These are phyloP conservation scores for Bondarzewia mesenterica DNA, from an alignment of 1,284 basidiomycete genomes.

Conservation along the genomic window DNA sequence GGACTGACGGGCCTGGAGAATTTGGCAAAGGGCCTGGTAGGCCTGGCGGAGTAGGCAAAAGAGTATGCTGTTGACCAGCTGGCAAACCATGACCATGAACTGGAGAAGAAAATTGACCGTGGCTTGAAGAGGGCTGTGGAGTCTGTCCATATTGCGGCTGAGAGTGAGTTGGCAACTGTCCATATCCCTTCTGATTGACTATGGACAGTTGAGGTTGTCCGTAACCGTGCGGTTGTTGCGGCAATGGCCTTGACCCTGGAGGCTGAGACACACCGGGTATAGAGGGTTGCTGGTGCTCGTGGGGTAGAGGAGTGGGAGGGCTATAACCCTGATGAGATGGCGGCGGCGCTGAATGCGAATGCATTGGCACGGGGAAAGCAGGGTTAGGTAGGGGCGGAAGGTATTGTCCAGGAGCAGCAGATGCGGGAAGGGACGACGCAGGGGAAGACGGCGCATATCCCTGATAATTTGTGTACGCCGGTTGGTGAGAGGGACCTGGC, in stretches of 20 bases:
- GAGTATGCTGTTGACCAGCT: background rate
- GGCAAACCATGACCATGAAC: background rate
- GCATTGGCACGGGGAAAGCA: conserved; percentile 17
- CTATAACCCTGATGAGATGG: conserved; percentile 12
- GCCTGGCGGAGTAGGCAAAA: no score
- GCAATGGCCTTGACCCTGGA: conserved; percentile 44
- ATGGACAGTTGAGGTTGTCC: background rate
- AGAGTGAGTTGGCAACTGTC: background rate
- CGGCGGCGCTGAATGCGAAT: conserved; percentile 18
- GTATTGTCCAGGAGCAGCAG: conserved; percentile 27
- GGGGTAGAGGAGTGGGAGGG: conserved; percentile 8
- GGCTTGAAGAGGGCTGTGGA: background rate
- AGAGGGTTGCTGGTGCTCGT: conserved; percentile 6
- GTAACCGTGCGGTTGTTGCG: conserved; percentile 27
- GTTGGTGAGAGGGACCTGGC: conserved; percentile 19
- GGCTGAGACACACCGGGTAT: conserved; percentile 27
- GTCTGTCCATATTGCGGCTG: background rate
- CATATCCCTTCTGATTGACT: conserved; percentile 20
- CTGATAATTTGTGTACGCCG: conserved; percentile 30
- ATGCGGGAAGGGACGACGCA: conserved; percentile 10
- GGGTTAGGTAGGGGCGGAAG: conserved; percentile 16
- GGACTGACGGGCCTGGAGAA: conserved; percentile 1
- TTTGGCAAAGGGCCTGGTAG: conserved; percentile 3
- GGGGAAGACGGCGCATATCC: conserved; percentile 13
- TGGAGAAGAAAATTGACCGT: background rate